Evolutionary conservation across 106 monocot genomes (phyloP).

Genomic region (Acorus gramineus): DNA sequence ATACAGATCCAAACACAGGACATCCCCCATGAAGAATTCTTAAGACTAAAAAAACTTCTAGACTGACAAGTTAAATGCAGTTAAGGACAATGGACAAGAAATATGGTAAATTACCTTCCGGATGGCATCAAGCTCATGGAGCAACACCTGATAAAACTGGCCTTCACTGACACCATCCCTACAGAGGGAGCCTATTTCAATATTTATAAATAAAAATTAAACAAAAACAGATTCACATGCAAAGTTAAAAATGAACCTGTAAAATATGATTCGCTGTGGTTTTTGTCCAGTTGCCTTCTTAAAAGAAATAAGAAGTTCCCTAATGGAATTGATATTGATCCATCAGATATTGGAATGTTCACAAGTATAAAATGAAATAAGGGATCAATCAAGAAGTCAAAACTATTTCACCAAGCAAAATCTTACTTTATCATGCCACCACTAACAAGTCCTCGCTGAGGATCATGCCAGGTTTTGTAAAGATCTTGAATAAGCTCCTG

Average conservation of each 20-base stretch:
- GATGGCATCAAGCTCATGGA: conserved; percentile 89
- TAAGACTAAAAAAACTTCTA: too few species aligned
- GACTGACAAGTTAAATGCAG: too few species aligned
- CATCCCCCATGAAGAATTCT: too few species aligned
- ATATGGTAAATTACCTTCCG: conserved; percentile 36
- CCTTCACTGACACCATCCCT: conserved; percentile 98
- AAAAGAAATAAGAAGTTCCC: conserved; percentile 91
- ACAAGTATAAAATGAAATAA: background rate
- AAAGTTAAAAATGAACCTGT: conserved; percentile 33
- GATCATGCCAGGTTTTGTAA: conserved; percentile 68
- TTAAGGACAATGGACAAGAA: too few species aligned
- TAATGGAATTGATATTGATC: conserved; percentile 1
- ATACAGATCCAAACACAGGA: too few species aligned
- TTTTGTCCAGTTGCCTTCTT: conserved; percentile 70
- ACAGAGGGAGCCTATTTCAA: conserved; percentile 6
- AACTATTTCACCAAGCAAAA: background rate
- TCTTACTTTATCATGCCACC: conserved; percentile 92
- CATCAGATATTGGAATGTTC: background rate
- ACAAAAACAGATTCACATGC: background rate
- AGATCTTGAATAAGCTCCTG: conserved; percentile 92
- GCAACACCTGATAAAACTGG: conserved; percentile 85
- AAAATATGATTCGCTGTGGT: conserved; percentile 91
- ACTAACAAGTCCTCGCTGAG: conserved; percentile 47
- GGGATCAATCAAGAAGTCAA: background rate
- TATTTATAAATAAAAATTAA: background rate